A percentile compares a stretch with the other conserved stretches of the same genome.
phyloP scores from a whole-genome alignment of 768 basidiomycete genomes.

The Auricularia cornea region DNA sequence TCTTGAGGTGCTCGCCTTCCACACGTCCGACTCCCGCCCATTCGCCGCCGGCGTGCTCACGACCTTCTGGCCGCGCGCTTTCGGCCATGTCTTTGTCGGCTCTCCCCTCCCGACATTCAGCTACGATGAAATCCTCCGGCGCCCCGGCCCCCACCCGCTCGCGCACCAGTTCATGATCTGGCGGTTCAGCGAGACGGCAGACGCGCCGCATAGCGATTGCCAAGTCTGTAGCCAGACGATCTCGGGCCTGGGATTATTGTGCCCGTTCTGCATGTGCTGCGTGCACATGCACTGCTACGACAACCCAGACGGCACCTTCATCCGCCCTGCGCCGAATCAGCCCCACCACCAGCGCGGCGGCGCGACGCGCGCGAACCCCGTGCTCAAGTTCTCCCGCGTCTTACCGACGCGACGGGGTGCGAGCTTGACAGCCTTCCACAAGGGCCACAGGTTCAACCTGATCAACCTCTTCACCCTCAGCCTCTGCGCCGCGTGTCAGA shows the following conservation, averaged over 20 bases:
- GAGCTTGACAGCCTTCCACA: slow-evolving; percentile 13
- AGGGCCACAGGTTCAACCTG: slow-evolving; percentile 43
- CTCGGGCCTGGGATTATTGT: slow-evolving; percentile 61
- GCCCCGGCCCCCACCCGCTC: slow-evolving; percentile 28
- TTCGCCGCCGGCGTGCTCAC: slow-evolving; percentile 47
- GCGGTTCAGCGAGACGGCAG: slow-evolving; percentile 35
- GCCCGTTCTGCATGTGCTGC: slow-evolving; percentile 58
- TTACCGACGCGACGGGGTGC: slow-evolving; percentile 25
- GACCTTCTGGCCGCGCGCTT: slow-evolving; percentile 57
- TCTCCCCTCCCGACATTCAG: slow-evolving; percentile 38
- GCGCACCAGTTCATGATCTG: slow-evolving; percentile 65
- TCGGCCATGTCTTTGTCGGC: slow-evolving; percentile 60
- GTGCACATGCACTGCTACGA: slow-evolving; percentile 79
- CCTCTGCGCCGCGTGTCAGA: slow-evolving; percentile 57
- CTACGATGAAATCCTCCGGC: slow-evolving; percentile 19
- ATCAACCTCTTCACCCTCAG: slow-evolving; percentile 67
- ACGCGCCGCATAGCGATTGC: slow-evolving; percentile 40
- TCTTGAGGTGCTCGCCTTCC: slow-evolving; percentile 60
- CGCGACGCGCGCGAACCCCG: slow-evolving; percentile 42
- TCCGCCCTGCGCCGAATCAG: slow-evolving; percentile 18
- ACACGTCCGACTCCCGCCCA: slow-evolving; percentile 44
- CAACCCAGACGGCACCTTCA: slow-evolving; percentile 51
- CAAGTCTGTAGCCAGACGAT: slow-evolving; percentile 46
- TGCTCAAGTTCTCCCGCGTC: slow-evolving; percentile 51
- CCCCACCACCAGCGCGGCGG: background rate